phyloP scores from a whole-genome alignment of 495 filamentous ascomycete species.

The Podospora pseudopauciseta region DNA sequence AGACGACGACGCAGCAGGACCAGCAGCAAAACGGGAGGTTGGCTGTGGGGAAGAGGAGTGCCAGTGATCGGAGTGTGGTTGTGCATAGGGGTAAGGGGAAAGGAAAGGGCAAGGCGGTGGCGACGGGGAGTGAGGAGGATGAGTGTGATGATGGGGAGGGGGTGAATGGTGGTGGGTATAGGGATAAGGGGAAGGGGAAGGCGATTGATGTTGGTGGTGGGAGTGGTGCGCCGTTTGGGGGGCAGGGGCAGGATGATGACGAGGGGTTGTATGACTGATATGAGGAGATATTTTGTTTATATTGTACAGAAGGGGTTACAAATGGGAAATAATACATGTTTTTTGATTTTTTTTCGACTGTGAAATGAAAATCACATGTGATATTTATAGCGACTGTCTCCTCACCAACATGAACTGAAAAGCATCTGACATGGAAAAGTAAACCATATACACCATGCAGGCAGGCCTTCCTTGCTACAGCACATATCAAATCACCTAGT shows the following conservation, averaged over 20 bases:
- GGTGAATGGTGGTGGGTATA: slow-evolving; percentile 20
- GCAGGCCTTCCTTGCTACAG: too few relatives aligned
- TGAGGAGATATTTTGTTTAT: neutral
- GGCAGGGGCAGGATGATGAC: slow-evolving; percentile 23
- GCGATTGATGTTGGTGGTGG: slow-evolving; percentile 23
- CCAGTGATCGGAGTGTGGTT: slow-evolving; percentile 27
- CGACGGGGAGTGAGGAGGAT: slow-evolving; percentile 20
- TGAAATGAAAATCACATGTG: too few relatives aligned
- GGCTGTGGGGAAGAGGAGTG: slow-evolving; percentile 17
- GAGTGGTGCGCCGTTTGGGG: slow-evolving; percentile 22
- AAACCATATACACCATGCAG: too few relatives aligned
- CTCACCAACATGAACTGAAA: too few relatives aligned
- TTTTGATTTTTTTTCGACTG: too few relatives aligned
- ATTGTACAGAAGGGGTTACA: neutral
- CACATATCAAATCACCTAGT: too few relatives aligned
- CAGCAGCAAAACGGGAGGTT: slow-evolving; percentile 18
- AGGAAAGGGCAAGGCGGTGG: slow-evolving; percentile 43
- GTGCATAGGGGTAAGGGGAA: slow-evolving; percentile 54
- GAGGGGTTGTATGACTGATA: slow-evolving; percentile 35
- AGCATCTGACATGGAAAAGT: too few relatives aligned
- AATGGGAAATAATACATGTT: neutral
- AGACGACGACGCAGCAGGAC: neutral
- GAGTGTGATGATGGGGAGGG: slow-evolving; percentile 17
- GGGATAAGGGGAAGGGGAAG: slow-evolving; percentile 51
- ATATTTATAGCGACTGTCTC: too few relatives aligned